Conservation (phyloP, 2,329 filamentous ascomycete genomes). For the Paraconiothyrium brasiliense region DNA sequence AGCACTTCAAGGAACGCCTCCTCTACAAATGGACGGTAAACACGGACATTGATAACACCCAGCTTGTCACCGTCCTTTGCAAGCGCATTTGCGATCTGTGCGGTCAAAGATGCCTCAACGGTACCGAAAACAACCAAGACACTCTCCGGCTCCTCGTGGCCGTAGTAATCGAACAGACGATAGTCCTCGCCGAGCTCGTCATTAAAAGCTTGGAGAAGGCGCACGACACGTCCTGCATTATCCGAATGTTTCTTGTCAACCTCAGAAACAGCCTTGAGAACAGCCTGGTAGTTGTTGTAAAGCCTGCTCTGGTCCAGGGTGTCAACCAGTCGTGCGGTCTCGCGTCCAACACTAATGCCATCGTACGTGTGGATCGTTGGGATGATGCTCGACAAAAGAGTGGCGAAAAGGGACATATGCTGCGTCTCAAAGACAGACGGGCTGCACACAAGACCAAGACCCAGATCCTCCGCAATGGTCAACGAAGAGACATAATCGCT, state of each 20-base stretch:
- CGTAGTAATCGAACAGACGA: constrained; percentile 91
- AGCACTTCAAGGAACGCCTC: constrained; percentile 88
- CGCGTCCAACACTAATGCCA: constrained; percentile 81
- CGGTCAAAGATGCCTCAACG: constrained; percentile 84
- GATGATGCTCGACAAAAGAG: constrained; percentile 77
- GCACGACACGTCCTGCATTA: constrained; percentile 74
- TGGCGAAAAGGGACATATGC: constrained; percentile 93
- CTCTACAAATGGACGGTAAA: constrained; percentile 95
- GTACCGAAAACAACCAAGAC: constrained; percentile 94
- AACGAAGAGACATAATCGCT: constrained; percentile 87
- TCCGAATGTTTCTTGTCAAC: constrained; percentile 75
- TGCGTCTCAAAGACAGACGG: constrained; percentile 89
- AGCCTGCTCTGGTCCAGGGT: constrained; percentile 78
- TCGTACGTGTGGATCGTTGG: constrained; percentile 92
- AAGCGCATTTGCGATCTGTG: constrained; percentile 79
- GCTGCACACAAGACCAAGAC: constrained; percentile 85
- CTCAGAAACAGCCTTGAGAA: constrained; percentile 69
- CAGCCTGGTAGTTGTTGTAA: constrained; percentile 72
- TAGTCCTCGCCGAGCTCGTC: constrained; percentile 93
- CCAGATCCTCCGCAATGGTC: constrained; percentile 86
- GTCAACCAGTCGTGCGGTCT: constrained; percentile 84
- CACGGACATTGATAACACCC: constrained; percentile 87
- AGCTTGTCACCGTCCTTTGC: constrained; percentile 78
- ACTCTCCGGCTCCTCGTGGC: constrained; percentile 79
- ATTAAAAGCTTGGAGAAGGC: constrained; percentile 80